Percentiles rank a stretch among this genome's conserved stretches.
These are phyloP conservation scores for Cynara cardunculus DNA, from an alignment of 129 eudicot genomes.

Conservation along the genomic window DNA sequence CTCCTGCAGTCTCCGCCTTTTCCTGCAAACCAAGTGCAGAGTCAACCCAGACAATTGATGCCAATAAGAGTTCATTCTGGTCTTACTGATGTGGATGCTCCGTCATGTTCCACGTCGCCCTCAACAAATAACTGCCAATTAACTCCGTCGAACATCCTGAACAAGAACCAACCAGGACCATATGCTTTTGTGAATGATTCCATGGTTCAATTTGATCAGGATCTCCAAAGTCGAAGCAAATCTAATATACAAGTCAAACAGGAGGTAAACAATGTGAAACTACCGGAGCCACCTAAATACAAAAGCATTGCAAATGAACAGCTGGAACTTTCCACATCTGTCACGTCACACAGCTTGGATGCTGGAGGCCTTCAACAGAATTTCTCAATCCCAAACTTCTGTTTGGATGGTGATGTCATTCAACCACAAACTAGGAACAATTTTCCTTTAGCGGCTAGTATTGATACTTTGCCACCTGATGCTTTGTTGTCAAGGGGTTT, in stretches of 20 bases:
- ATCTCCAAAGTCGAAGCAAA: constrained; percentile 47
- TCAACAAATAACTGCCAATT: constrained; percentile 64
- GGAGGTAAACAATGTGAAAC: background rate
- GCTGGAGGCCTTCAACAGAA: constrained; percentile 22
- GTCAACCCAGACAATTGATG: background rate
- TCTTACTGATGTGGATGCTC: constrained; percentile 46
- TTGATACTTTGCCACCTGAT: constrained; percentile 79
- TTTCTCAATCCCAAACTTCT: constrained; percentile 24
- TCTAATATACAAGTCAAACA: constrained; percentile 41
- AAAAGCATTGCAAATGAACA: constrained; percentile 38
- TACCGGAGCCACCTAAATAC: constrained; percentile 37
- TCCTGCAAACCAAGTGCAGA: constrained; percentile 6
- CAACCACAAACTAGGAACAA: constrained; percentile 63
- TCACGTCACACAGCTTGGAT: constrained; percentile 66
- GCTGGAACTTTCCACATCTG: background rate
- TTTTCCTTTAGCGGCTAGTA: constrained; percentile 47
- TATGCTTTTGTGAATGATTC: constrained; percentile 32
- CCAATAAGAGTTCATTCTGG: constrained; percentile 44
- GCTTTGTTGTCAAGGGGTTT: constrained; percentile 87
- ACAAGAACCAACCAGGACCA: constrained; percentile 45
- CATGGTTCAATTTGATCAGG: constrained; percentile 40
- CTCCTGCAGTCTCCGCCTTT: background rate
- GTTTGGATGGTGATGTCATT: constrained; percentile 59
- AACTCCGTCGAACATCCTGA: constrained; percentile 41
- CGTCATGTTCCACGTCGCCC: constrained; percentile 88